phyloP scores from a whole-genome alignment of 2,329 filamentous ascomycete genomes.

The Aspergillus phoenicis region DNA sequence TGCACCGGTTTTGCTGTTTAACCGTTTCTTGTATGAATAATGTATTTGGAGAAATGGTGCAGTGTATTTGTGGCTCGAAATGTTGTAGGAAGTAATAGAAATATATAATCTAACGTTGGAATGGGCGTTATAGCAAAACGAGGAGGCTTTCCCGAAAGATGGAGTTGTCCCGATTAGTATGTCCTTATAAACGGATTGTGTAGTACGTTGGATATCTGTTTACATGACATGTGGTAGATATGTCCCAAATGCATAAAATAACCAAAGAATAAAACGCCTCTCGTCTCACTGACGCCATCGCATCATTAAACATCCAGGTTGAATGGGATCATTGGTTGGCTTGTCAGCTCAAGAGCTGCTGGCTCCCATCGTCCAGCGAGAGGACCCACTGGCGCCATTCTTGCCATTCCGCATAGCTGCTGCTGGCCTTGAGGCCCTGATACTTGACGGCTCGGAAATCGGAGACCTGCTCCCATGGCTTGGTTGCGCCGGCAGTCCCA shows the following conservation, averaged over 20 bases:
- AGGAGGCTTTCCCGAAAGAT: neutral
- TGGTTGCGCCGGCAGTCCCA: conserved; percentile 18
- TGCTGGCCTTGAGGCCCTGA: conserved; percentile 75
- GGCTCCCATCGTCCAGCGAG: conserved; percentile 33
- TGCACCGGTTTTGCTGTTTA: too few relatives aligned
- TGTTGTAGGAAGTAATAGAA: too few relatives aligned
- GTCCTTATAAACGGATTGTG: neutral
- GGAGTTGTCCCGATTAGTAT: too few relatives aligned
- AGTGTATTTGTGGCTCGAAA: too few relatives aligned
- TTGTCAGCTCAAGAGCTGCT: conserved; percentile 23
- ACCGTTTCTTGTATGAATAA: too few relatives aligned
- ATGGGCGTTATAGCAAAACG: too few relatives aligned
- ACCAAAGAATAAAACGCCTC: neutral
- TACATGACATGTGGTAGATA: neutral
- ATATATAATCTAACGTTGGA: too few relatives aligned
- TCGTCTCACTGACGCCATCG: neutral
- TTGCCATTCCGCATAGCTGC: conserved; percentile 74
- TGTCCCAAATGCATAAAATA: neutral
- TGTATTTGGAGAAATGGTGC: too few relatives aligned
- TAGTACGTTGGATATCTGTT: neutral
- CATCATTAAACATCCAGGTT: neutral
- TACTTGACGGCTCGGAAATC: conserved; percentile 80
- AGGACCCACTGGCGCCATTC: conserved; percentile 75
- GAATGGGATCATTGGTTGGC: neutral
- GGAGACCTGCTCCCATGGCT: conserved; percentile 71